These are phyloP conservation scores for Triticum urartu DNA, from an alignment of 176 grass and related monocot genomes.

Conservation along the genomic window DNA sequence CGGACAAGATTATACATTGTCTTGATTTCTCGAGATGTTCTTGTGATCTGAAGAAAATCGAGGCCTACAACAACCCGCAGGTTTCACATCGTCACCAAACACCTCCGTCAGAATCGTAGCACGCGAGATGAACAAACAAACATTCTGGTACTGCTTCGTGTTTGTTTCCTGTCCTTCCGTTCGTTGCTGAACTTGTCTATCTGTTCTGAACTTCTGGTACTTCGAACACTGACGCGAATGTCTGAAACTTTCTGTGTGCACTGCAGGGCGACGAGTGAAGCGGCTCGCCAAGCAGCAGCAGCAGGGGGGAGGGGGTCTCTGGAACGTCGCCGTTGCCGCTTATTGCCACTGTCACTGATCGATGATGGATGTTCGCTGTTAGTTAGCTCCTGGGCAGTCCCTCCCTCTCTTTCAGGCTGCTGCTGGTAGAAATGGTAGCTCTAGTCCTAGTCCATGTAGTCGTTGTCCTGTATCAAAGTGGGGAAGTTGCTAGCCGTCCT, in stretches of 20 bases:
- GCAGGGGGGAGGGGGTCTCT: background rate
- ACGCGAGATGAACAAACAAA: conserved; percentile 3
- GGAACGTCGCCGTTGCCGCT: conserved; percentile 9
- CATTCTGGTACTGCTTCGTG: no score
- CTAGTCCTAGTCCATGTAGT: background rate
- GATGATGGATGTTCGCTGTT: conserved; percentile 7
- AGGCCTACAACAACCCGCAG: no score
- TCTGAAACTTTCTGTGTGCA: background rate
- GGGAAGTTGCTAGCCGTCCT: background rate
- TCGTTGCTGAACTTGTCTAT: accelerated
- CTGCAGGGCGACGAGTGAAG: conserved; percentile 50
- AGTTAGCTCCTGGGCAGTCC: background rate
- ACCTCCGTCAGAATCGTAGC: no score
- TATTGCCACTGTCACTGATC: background rate
- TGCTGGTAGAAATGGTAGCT: background rate
- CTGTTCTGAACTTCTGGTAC: background rate
- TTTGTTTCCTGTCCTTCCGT: background rate
- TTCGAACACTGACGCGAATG: accelerated
- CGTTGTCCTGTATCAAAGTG: background rate
- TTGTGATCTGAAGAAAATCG: no score
- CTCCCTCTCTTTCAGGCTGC: background rate
- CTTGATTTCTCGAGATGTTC: no score
- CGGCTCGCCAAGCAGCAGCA: background rate
- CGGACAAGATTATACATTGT: no score
- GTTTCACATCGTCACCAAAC: no score